A percentile compares a stretch with the other conserved stretches of the same genome.
Evolutionary conservation across 345 rosid genomes (phyloP).

Genomic region (Eucalyptus sp.): DNA sequence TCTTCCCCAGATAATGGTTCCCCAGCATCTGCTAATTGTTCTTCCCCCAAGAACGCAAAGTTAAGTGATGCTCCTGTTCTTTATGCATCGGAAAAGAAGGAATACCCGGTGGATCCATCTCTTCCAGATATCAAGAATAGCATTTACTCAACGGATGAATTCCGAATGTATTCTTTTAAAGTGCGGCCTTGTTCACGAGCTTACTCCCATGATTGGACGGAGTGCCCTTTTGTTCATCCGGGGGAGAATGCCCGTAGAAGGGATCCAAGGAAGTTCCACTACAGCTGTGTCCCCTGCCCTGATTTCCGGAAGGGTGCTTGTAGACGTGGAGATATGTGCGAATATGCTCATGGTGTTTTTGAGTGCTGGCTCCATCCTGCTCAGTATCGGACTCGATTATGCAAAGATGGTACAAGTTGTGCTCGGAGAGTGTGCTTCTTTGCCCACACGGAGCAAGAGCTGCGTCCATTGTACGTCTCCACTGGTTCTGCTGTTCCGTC

Average conservation of each 20-base stretch:
- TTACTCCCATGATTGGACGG: slow-evolving; percentile 97
- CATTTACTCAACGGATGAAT: slow-evolving; percentile 86
- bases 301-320: slow-evolving; percentile 94
- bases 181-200: slow-evolving; percentile 95
- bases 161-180: slow-evolving; percentile 94
- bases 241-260: slow-evolving; percentile 97
- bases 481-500: slow-evolving; percentile 93
- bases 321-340: slow-evolving; percentile 92
- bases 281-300: slow-evolving; percentile 96
- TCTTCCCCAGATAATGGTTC: slow-evolving; percentile 53
- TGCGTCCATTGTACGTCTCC: slow-evolving; percentile 75
- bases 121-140: slow-evolving; percentile 95
- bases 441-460: slow-evolving; percentile 87
- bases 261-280: slow-evolving; percentile 94
- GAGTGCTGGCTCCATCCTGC: slow-evolving; percentile 99
- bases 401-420: slow-evolving; percentile 86
- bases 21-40: slow-evolving; percentile 16
- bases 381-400: slow-evolving; percentile 82
- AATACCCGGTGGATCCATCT: slow-evolving; percentile 87
- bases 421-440: slow-evolving; percentile 91
- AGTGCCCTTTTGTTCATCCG: slow-evolving; percentile 96
- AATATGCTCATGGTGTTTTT: slow-evolving; percentile 96
- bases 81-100: slow-evolving; percentile 53
- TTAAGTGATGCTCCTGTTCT: slow-evolving; percentile 9
- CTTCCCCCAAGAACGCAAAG: slow-evolving; percentile 39